Base-by-base conservation (phyloP, 306 rosid species). In the Cicer arietinum region DNA sequence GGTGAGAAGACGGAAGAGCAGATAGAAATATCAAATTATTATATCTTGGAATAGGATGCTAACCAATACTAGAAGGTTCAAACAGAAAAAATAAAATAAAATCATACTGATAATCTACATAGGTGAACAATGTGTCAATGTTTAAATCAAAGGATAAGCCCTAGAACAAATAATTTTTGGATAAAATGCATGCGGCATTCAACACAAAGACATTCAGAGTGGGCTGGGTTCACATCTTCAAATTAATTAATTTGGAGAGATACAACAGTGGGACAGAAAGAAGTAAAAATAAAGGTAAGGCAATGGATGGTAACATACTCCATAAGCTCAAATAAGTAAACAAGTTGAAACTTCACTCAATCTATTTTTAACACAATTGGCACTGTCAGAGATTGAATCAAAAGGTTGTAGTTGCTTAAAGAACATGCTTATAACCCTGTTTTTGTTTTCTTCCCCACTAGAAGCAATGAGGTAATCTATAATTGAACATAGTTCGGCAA, bases 221-320 rank as follows among this genome's bases (percentile, higher is more conserved):
- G 16, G 64, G 52, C 50, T 43, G 74, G 53, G 68, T 62, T 62
- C 63, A 63, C 12, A 70, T 45, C 48, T 71, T 70, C 40, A 3
- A 13, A 50, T 74, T 60, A 72, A 42, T 73, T 68, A 61, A 75
- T 61, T 53, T 60, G 70, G 61, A 22, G 65, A 79, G 44, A 72
- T 40, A 42, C 6, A 50, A 7, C 13, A 35, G 16, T 67, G 44
- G 8, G 11, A 45, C 9, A 35, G 37, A 11, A 46, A 45, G n/a
- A 67, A 30, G 17, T 1, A 25, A 16, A 64, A 14, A 8, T 8
- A 64, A 4, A 4, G 56, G 17, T 2, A 40, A 52, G 7, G 18
- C 17, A 69, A 7, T 6, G 44, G 20, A 16, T 16, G 40, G 40
- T 70, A 60, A 69, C 20, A 14, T 13, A 46, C 13, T 25, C 45